phyloP scores from a whole-genome alignment of 495 filamentous ascomycete species.

The Aspergillus coremiiformis region DNA sequence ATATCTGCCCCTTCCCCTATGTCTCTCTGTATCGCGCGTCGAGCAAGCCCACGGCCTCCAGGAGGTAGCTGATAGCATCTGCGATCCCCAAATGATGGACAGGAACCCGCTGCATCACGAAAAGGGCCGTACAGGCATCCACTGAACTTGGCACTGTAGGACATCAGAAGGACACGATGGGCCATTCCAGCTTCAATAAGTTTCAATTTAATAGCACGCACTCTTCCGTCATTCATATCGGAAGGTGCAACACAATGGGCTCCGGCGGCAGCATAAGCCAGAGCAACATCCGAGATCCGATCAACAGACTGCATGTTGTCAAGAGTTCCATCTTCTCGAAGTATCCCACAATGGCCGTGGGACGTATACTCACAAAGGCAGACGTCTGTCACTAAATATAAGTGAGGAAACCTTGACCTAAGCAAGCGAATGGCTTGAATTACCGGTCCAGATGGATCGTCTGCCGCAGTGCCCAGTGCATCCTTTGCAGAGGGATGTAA shows the following conservation, averaged over 20 bases:
- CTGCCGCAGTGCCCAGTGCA: conserved; percentile 84
- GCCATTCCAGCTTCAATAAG: conserved; percentile 85
- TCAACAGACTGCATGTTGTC: conserved; percentile 91
- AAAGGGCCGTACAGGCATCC: conserved; percentile 96
- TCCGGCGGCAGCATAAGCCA: conserved; percentile 87
- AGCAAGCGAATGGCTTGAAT: conserved; percentile 76
- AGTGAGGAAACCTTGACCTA: conserved; percentile 70
- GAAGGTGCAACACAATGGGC: conserved; percentile 95
- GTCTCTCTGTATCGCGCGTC: conserved; percentile 83
- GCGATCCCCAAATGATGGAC: conserved; percentile 87
- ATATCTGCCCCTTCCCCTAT: conserved; percentile 92
- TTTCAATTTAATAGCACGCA: conserved; percentile 93
- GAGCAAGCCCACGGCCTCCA: conserved; percentile 84
- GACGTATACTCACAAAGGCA: conserved; percentile 98
- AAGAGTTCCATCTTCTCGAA: conserved; percentile 81
- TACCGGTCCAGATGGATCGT: conserved; percentile 88
- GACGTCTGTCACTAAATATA: conserved; percentile 88
- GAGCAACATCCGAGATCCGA: conserved; percentile 83
- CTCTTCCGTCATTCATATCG: conserved; percentile 98
- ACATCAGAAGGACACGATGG: conserved; percentile 88
- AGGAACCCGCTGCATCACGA: conserved; percentile 89
- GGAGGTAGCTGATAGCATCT: conserved; percentile 95
- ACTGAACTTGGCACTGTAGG: conserved; percentile 93
- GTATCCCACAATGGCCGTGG: conserved; percentile 96
- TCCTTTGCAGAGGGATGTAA: conserved; percentile 74